phyloP scores from a whole-genome alignment of 2,329 filamentous ascomycete genomes.

The Epichloe elymi region DNA sequence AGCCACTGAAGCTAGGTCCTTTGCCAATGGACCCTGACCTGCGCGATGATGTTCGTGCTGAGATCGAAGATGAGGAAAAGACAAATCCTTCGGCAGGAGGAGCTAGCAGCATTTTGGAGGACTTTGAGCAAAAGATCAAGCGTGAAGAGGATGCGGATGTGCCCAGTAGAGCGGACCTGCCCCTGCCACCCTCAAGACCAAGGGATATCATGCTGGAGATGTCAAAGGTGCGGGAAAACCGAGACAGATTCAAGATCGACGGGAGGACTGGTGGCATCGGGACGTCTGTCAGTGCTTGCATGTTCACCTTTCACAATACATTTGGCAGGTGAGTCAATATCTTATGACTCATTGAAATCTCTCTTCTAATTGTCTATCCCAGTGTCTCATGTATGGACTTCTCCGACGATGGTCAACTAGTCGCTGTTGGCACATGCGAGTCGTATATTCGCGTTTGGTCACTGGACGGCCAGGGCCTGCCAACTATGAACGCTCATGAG shows the following conservation, averaged over 20 bases:
- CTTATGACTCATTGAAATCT: background rate
- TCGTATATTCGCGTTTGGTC: slow-evolving; percentile 95
- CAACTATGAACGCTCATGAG: slow-evolving; percentile 47
- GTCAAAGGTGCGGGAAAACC: slow-evolving; percentile 82
- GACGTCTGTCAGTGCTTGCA: slow-evolving; percentile 75
- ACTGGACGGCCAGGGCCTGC: slow-evolving; percentile 70
- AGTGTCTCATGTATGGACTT: slow-evolving; percentile 92
- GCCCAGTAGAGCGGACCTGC: slow-evolving; percentile 65
- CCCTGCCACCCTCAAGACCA: slow-evolving; percentile 75
- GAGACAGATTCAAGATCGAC: slow-evolving; percentile 83
- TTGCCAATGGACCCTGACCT: slow-evolving; percentile 74
- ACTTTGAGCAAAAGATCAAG: slow-evolving; percentile 81
- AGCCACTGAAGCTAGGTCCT: slow-evolving; percentile 61
- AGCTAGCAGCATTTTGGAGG: slow-evolving; percentile 63
- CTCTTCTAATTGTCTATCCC: background rate
- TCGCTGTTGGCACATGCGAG: slow-evolving; percentile 80
- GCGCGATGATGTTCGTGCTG: slow-evolving; percentile 72
- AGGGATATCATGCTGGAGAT: slow-evolving; percentile 90
- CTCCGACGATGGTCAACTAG: slow-evolving; percentile 76
- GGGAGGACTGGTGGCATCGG: slow-evolving; percentile 72
- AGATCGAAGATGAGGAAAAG: slow-evolving; percentile 77
- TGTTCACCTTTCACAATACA: slow-evolving; percentile 98
- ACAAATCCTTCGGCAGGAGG: slow-evolving; percentile 59
- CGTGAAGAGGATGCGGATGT: slow-evolving; percentile 78
- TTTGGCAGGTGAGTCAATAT: slow-evolving; percentile 57